A percentile compares a stretch with the other conserved stretches of the same genome.
Evolutionary conservation across 257 asterid genomes (phyloP).

Genomic region (Gentiana macrophylla): DNA sequence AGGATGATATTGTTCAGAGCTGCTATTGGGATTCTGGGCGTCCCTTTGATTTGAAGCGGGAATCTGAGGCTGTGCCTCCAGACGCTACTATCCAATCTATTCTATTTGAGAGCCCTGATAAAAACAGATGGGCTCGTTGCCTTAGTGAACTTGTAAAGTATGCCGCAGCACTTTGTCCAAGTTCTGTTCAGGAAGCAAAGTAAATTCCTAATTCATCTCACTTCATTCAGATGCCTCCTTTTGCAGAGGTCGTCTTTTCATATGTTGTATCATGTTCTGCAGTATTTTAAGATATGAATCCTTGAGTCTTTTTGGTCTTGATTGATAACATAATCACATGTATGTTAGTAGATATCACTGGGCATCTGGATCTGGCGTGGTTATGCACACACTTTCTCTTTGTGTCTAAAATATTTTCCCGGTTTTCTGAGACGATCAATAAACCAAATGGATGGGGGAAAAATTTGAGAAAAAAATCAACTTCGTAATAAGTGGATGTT

Average conservation of each 20-base stretch:
- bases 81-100: constrained; percentile 93
- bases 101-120: constrained; percentile 92
- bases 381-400: not conserved
- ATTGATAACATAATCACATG: not conserved
- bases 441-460: too few species aligned
- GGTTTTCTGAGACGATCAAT: too few species aligned
- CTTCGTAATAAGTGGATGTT: too few species aligned
- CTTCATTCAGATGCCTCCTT: not conserved
- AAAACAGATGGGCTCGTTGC: constrained; percentile 98
- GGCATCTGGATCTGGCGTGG: not conserved
- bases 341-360: not conserved
- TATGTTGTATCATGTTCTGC: not conserved
- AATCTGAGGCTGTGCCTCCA: constrained; percentile 89
- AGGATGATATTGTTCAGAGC: constrained; percentile 99
- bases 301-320: not conserved
- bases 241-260: not conserved
- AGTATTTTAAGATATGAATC: not conserved
- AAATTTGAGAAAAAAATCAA: too few species aligned
- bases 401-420: not conserved
- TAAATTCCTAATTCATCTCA: constrained; percentile 12
- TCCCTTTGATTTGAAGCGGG: constrained; percentile 87
- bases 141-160: constrained; percentile 89
- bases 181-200: constrained; percentile 96
- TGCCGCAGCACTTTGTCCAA: constrained; percentile 90
- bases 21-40: constrained; percentile 97